These are phyloP conservation scores for Penicillium canescens DNA, from an alignment of 495 filamentous ascomycete genomes.

Conservation along the genomic window DNA sequence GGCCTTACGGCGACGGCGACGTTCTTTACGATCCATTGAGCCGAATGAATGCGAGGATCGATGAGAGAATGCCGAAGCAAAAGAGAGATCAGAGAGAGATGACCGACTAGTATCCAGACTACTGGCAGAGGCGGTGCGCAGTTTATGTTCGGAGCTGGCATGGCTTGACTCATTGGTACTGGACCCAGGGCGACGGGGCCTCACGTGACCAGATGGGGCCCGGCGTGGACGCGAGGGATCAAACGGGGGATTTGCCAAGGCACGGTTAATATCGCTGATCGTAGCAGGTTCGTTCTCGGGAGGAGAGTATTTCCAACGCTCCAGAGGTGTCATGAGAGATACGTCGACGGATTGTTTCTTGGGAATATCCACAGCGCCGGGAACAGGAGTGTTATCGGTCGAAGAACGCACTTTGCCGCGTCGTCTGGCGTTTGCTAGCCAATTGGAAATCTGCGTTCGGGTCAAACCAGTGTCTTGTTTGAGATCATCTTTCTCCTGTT, in stretches of 20 bases:
- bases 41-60: constrained; percentile 66
- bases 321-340: constrained; percentile 74
- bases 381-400: constrained; percentile 56
- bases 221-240: constrained; percentile 50
- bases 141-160: constrained; percentile 57
- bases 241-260: constrained; percentile 62
- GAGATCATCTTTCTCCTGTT: constrained; percentile 75
- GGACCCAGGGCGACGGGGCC: constrained; percentile 49
- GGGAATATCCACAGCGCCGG: constrained; percentile 69
- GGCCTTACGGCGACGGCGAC: constrained; percentile 66
- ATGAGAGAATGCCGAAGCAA: constrained; percentile 71
- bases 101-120: constrained; percentile 72
- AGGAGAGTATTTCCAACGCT: constrained; percentile 83
- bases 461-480: constrained; percentile 71
- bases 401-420: constrained; percentile 68
- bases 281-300: constrained; percentile 86
- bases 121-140: constrained; percentile 68
- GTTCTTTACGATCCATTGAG: constrained; percentile 67
- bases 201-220: constrained; percentile 41
- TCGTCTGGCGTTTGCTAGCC: constrained; percentile 83
- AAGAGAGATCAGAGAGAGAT: constrained; percentile 61
- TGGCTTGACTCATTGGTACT: constrained; percentile 64
- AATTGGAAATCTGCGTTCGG: constrained; percentile 77
- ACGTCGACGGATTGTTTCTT: constrained; percentile 43
- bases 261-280: constrained; percentile 74